Evolutionary conservation across 1,284 basidiomycete species (phyloP), one percentile per base, ranked within the genome.

Genomic region (Apiotrichum veenhuisii): DNA sequence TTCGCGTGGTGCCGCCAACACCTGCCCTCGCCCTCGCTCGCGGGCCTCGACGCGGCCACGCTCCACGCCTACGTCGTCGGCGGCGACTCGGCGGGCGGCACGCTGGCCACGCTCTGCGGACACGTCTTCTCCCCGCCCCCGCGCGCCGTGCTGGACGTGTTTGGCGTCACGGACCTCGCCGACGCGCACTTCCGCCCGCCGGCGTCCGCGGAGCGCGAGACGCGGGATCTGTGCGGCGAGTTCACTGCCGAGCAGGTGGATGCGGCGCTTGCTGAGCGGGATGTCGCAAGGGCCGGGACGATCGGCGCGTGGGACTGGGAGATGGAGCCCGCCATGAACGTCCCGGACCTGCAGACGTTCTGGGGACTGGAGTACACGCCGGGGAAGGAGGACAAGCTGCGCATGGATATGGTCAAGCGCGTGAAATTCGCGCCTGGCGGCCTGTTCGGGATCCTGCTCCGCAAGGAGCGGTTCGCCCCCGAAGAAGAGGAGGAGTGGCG

Each of bases 31-130:
- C n/a, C n/a, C n/a, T n/a, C n/a, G n/a, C n/a, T n/a, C n/a, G 33
- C 20, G 7, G 40, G 9, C 20, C 48, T 65, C 22, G 60, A 63
- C 36, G 22, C 68, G 8, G 52, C n/a, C n/a, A n/a, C n/a, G n/a
- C n/a, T n/a, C n/a, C n/a, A 64, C 18, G 20, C 44, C 14, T 66
- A 59, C 42, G 52, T 64, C 26, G 61, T 65, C 5, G 68, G 49
- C 4, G 70, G 70, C 1, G 70, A 72, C 50, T 62, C 58, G 1
- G 67, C 70, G 1, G 70, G 70, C n/a, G 69, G 65, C 5, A 52
- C 52, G 2, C 44, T 69, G 2, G 30, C 56, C 3, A 20, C 37
- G 10, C 40, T 54, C 1, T 17, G 10, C 11, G 45, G 37, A 1
- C 26, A 25, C 27, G 7, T 11, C 12, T 15, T 43, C 18, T 1